A percentile compares a stretch with the other conserved stretches of the same genome.
phyloP scores from a whole-genome alignment of 164 flowering plant species.

The Chloranthus sessilifolius region DNA sequence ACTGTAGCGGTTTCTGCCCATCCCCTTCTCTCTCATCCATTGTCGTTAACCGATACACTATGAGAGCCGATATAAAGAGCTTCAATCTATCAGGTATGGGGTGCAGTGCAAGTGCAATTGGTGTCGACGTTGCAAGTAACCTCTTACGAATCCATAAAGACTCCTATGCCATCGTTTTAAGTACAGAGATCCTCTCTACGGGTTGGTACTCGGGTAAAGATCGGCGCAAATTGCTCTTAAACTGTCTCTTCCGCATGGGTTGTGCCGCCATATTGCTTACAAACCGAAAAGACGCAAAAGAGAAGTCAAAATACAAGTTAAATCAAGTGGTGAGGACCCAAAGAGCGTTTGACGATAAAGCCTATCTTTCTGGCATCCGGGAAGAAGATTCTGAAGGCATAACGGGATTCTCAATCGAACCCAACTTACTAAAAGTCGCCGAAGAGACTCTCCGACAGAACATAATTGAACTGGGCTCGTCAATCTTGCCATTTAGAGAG shows the following conservation, averaged over 20 bases:
- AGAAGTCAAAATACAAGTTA: slow-evolving; percentile 36
- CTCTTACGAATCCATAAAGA: slow-evolving; percentile 32
- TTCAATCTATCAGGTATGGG: slow-evolving; percentile 78
- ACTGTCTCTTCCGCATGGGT: slow-evolving; percentile 72
- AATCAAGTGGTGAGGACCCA: slow-evolving; percentile 31
- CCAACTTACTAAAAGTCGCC: slow-evolving; percentile 35
- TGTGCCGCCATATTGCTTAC: slow-evolving; percentile 51
- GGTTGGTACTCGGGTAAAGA: slow-evolving; percentile 74
- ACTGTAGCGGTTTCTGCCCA: slow-evolving; percentile 69
- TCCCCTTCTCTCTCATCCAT: slow-evolving; percentile 62
- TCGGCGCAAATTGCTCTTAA: slow-evolving; percentile 40
- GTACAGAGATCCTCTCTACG: slow-evolving; percentile 62
- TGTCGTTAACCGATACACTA: slow-evolving; percentile 42
- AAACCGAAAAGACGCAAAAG: slow-evolving; percentile 24
- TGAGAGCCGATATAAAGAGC: slow-evolving; percentile 53
- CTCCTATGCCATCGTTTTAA: slow-evolving; percentile 49
- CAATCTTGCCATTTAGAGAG: slow-evolving; percentile 43
- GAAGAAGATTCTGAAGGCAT: slow-evolving; percentile 59
- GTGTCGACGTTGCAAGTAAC: slow-evolving; percentile 42
- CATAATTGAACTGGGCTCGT: slow-evolving; percentile 30
- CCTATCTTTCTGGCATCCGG: slow-evolving; percentile 34
- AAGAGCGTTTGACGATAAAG: slow-evolving; percentile 40
- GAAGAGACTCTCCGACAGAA: slow-evolving; percentile 41
- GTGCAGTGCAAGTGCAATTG: slow-evolving; percentile 59
- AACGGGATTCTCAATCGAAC: slow-evolving; percentile 44